Evolutionary conservation across 2,329 filamentous ascomycete genomes (phyloP).

Genomic region (Helotiales sp.): DNA sequence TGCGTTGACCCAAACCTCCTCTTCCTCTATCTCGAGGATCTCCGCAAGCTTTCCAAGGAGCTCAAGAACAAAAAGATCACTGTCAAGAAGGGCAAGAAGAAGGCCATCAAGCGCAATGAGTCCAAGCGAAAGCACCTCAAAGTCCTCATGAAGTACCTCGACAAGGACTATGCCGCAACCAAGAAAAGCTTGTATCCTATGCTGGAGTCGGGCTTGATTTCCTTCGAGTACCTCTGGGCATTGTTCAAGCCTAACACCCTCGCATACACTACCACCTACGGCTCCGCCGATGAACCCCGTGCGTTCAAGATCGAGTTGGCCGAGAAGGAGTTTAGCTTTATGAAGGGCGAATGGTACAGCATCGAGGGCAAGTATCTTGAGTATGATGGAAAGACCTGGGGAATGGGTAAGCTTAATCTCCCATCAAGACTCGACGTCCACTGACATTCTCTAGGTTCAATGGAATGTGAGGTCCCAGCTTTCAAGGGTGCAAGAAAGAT

Average conservation of each 20-base stretch:
- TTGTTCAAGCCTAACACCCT: constrained; percentile 87
- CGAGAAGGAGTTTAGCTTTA: constrained; percentile 70
- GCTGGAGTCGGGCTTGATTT: constrained; percentile 81
- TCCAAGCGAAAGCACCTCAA: constrained; percentile 70
- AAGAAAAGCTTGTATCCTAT: constrained; percentile 84
- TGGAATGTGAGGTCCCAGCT: constrained; percentile 69
- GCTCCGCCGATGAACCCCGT: constrained; percentile 74
- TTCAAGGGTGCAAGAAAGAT: constrained; percentile 88
- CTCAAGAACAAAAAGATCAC: constrained; percentile 62
- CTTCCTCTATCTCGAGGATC: constrained; percentile 77
- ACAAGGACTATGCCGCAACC: constrained; percentile 77
- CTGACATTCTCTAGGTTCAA: constrained; percentile 47
- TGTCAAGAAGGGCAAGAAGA: constrained; percentile 62
- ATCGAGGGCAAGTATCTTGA: constrained; percentile 83
- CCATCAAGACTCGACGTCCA: not conserved
- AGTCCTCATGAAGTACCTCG: constrained; percentile 75
- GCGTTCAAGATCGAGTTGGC: constrained; percentile 83
- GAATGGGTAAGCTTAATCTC: constrained; percentile 59
- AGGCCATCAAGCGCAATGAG: constrained; percentile 61
- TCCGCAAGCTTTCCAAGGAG: constrained; percentile 66
- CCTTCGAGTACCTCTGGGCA: constrained; percentile 87
- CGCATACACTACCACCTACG: constrained; percentile 78
- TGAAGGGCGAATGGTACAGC: constrained; percentile 76
- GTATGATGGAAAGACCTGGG: constrained; percentile 86
- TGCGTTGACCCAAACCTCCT: constrained; percentile 73